Conservation (phyloP, 768 basidiomycete genomes). For the Tylopilus rubrobrunneus region DNA sequence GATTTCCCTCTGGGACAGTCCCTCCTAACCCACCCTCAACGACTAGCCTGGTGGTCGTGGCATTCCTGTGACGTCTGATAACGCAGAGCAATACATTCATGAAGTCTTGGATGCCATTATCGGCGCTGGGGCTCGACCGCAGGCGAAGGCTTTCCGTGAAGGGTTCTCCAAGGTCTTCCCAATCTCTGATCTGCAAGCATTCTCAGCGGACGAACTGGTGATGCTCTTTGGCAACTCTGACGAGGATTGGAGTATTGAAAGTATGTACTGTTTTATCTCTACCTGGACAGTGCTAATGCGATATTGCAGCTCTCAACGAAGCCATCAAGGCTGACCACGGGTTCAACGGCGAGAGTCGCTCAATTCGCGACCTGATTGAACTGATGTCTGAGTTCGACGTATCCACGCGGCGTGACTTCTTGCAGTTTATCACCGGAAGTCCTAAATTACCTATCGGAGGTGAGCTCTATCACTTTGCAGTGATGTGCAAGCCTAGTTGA, state of each 20-base stretch:
- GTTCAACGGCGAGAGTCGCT: constrained; percentile 91
- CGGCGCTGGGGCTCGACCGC: constrained; percentile 69
- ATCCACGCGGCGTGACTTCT: constrained; percentile 73
- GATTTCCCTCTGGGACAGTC: not conserved
- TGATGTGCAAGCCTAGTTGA: not conserved
- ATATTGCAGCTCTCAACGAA: constrained; percentile 69
- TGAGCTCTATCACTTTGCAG: constrained; percentile 34
- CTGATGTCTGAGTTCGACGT: constrained; percentile 80
- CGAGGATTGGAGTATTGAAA: constrained; percentile 95
- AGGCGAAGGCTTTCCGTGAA: constrained; percentile 88
- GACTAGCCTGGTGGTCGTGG: constrained; percentile 73
- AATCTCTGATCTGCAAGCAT: constrained; percentile 83
- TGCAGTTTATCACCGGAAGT: constrained; percentile 97
- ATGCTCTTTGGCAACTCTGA: constrained; percentile 95
- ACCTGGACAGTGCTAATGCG: not conserved
- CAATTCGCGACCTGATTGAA: constrained; percentile 83
- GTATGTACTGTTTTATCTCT: constrained; percentile 44
- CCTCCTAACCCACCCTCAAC: not conserved
- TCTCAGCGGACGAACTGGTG: constrained; percentile 92
- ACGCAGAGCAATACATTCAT: constrained; percentile 86
- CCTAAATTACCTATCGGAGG: constrained; percentile 96
- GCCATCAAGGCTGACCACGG: constrained; percentile 97
- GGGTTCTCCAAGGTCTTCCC: constrained; percentile 98
- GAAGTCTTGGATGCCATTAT: constrained; percentile 86
- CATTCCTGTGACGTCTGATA: constrained; percentile 77